phyloP scores from a whole-genome alignment of 225 moss, liverwort and hornwort genomes.

The Thuidium tamariscinum region DNA sequence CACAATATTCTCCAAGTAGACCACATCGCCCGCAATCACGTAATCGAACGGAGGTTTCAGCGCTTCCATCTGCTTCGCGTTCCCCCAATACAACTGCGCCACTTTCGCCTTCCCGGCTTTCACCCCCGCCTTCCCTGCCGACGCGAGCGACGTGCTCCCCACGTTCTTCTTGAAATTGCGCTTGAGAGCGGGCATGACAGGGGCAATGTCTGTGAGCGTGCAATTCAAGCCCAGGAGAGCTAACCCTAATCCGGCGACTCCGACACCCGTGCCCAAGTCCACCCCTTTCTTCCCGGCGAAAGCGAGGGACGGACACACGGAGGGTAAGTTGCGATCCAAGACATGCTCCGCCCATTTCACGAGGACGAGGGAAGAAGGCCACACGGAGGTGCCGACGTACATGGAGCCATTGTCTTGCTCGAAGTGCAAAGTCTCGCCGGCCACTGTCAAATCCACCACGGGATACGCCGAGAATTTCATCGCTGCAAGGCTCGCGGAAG shows the following conservation, averaged over 20 bases:
- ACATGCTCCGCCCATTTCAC: slow-evolving; percentile 68
- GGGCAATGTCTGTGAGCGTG: slow-evolving; percentile 57
- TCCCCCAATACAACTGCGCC: slow-evolving; percentile 62
- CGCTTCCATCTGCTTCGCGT: slow-evolving; percentile 61
- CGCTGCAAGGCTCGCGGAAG: not conserved
- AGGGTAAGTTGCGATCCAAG: not conserved
- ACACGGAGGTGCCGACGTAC: slow-evolving; percentile 76
- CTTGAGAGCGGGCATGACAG: slow-evolving; percentile 79
- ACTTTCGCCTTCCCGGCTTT: slow-evolving; percentile 58
- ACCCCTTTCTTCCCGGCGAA: slow-evolving; percentile 40
- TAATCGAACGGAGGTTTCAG: slow-evolving; percentile 72
- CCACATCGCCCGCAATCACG: slow-evolving; percentile 74
- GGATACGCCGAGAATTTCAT: slow-evolving; percentile 72
- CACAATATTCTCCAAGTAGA: slow-evolving; percentile 80
- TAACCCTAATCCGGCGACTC: slow-evolving; percentile 68
- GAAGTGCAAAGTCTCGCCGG: slow-evolving; percentile 58
- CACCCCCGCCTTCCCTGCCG: slow-evolving; percentile 31
- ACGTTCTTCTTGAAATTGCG: slow-evolving; percentile 77
- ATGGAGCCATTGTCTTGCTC: slow-evolving; percentile 88
- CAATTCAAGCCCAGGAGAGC: slow-evolving; percentile 63
- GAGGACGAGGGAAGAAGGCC: slow-evolving; percentile 62
- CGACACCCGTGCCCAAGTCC: slow-evolving; percentile 72
- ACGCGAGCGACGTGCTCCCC: slow-evolving; percentile 23
- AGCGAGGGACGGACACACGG: slow-evolving; percentile 13
- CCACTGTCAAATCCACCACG: slow-evolving; percentile 61